phyloP scores from a whole-genome alignment of 2,329 filamentous ascomycete genomes.

The Seiridium cupressi region DNA sequence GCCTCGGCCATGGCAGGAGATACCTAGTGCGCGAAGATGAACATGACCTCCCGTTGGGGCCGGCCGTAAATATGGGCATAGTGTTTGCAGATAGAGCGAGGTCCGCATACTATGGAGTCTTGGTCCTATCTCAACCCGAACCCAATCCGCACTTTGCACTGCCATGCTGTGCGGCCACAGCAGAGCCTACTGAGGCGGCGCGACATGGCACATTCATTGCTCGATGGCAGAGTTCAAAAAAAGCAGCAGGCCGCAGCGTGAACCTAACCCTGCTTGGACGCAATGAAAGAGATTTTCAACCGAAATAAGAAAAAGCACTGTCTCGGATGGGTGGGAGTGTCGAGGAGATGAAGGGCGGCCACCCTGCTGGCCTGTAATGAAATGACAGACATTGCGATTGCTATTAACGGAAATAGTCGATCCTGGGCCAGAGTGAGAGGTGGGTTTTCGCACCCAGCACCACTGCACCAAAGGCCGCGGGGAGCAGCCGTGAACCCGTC shows the following conservation, averaged over 20 bases:
- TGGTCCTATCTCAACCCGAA: background rate
- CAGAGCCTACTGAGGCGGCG: background rate
- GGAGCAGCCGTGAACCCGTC: conserved; percentile 3
- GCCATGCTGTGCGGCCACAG: background rate
- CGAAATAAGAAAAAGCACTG: background rate
- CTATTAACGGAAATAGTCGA: background rate
- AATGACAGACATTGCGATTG: background rate
- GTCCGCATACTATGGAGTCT: background rate
- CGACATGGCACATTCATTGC: background rate
- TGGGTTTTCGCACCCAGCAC: background rate
- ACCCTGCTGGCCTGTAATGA: background rate
- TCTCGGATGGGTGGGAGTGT: background rate
- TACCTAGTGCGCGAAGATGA: background rate
- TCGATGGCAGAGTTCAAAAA: background rate
- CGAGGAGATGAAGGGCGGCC: background rate
- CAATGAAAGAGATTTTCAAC: background rate
- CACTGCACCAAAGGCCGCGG: background rate
- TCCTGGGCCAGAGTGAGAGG: too few relatives aligned
- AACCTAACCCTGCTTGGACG: background rate
- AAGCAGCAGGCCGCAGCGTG: background rate
- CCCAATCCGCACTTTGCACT: background rate
- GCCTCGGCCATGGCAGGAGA: background rate
- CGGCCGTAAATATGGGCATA: too few relatives aligned
- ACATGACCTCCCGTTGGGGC: background rate
- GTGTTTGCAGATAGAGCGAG: too few relatives aligned